Evolutionary conservation across 441 rosid genomes (phyloP), one percentile per base, ranked within the genome.

Genomic region (Pelargonium exstipulatum): DNA sequence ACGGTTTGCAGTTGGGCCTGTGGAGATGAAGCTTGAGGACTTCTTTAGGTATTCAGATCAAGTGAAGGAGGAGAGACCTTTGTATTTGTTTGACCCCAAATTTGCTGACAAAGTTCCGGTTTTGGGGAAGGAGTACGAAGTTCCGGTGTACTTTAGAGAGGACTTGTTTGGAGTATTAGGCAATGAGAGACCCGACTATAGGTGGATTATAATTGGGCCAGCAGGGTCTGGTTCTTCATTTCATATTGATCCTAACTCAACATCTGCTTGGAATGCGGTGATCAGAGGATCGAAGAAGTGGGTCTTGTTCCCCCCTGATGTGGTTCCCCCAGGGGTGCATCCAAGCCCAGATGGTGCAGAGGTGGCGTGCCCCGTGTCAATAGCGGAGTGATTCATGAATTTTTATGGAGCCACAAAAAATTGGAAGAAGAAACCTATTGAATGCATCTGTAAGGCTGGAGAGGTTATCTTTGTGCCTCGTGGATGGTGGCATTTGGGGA

Each of bases 401-500:
- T 95, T 91, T 71, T 95, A 92, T 65, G 84, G 80, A 45, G 88
- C 87, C 16, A 85, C 97, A 12, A 95, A 80, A 78, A 75, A 60
- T 45, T 92, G 89, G 97, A 73, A 80, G 70, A 92, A 79, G 87
- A 86, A 80, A 70, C 96, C 99, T 66, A 73, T 88, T 18, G 99
- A 89, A 73, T 92, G 99, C 69, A 72, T 95, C 43, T 91, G 99
- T 79, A 92, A 85, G 84, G 89, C 95, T 0, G 97, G 99, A 69
- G 99, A 92, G 77, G 95, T 91, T 57, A 86, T 95, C 72, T 95
- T 95, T 82, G 91, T 95, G 58, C 99, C 99, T 53, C 85, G 82
- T 70, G 99, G 99, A 74, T 95, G 99, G 99, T 91, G 99, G 99
- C 99, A 95, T 85, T 65, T 95, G 68, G 99, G 90, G 69, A 90